phyloP scores from a whole-genome alignment of 2,329 filamentous ascomycete species.

The Fusarium sacchari region DNA sequence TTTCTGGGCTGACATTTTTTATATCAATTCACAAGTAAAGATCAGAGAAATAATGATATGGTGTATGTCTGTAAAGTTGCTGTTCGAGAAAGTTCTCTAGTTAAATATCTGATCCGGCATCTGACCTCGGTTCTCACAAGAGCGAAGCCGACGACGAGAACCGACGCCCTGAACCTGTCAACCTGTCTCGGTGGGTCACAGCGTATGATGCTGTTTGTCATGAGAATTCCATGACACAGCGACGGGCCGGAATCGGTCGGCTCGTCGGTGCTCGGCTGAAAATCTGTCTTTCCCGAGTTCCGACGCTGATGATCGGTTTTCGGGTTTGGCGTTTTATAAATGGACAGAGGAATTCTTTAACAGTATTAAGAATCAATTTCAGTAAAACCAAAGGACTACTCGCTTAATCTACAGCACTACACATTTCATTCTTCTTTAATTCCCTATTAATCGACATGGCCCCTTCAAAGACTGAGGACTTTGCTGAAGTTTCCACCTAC shows the following conservation, averaged over 20 bases:
- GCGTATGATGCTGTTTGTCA: neutral
- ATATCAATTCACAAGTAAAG: accelerated
- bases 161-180: neutral
- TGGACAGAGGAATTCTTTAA: neutral
- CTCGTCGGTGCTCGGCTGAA: constrained; percentile 11
- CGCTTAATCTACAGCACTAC: accelerated
- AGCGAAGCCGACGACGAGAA: neutral
- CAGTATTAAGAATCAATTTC: accelerated
- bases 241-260: constrained; percentile 11
- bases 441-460: neutral
- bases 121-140: neutral
- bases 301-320: constrained; percentile 16
- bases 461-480: neutral
- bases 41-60: too few relatives aligned
- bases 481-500: neutral
- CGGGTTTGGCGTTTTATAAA: constrained; percentile 16
- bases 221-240: neutral
- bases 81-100: neutral
- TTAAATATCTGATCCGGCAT: constrained; percentile 2
- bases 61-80: neutral
- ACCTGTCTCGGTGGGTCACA: neutral
- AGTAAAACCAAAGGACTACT: accelerated
- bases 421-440: accelerated
- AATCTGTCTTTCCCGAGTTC: constrained; percentile 20
- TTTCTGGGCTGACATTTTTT: neutral